Evolutionary conservation across 164 flowering plant genomes (phyloP), one percentile per base, ranked within the genome.

Genomic region (Vitis rupestris): DNA sequence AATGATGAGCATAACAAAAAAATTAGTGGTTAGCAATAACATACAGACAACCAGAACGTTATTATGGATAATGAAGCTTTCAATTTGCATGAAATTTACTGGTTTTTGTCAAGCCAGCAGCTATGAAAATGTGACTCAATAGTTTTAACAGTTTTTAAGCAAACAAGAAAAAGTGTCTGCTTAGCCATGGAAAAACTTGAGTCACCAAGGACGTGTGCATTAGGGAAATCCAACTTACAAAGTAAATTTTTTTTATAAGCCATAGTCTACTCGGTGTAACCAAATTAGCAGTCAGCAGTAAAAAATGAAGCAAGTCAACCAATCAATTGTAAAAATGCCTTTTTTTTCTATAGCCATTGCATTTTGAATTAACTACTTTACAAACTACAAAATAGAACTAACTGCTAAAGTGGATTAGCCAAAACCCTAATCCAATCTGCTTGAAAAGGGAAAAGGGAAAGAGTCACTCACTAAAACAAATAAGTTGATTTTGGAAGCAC

Each of bases 401-500:
- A 49, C 31, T 3, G 9, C 66, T 30, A 30, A 31, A 8, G 23
- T 5, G 44, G 44, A 37, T 37, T 6, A 37, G 44, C 44, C 44
- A 50, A 50, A 64, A 44, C 53, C 16, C 50, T 17, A 70, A 13
- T n/a, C 47, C 47, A 57, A 19, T 14, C 9, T 16, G 27, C 50
- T 37, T 13, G 50, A 66, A 64, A 57, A 10, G 16, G 15, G 50
- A 62, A 44, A 60, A 3, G 51, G 19, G 11, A 14, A 27, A 51
- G 54, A 81, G 68, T 14, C 48, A 54, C 7, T 7, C 83, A 92
- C 99, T 97, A 94, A 75, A 72, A 92, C 59, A 73, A 57, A 81
- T 71, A 94, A 78, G 76, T 79, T 84, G 87, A 75, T 75, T 16
- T 70, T 83, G 61, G 95, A 85, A 59, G 10, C 70, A 78, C 99